These are phyloP conservation scores for Rhizophora apiculata DNA, from an alignment of 345 rosid genomes.

Conservation along the genomic window DNA sequence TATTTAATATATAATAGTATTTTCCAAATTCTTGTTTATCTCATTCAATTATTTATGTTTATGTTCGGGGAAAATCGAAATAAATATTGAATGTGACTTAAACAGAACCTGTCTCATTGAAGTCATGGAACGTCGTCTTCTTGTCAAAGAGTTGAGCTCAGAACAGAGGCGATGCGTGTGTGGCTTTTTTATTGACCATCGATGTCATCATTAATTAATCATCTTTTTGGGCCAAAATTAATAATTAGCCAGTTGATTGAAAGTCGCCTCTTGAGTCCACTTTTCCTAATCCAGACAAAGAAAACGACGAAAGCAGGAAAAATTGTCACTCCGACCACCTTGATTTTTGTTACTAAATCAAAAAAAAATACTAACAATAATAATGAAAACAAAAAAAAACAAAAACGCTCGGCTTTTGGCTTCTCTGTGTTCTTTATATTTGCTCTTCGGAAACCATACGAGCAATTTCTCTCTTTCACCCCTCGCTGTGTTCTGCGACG, in stretches of 20 bases:
- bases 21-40: no score
- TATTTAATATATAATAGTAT: no score
- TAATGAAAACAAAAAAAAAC: no score
- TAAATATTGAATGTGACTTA: no score
- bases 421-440: neutral
- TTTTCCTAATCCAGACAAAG: conserved; percentile 18
- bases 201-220: conserved; percentile 14
- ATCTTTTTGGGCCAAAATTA: neutral
- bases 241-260: neutral
- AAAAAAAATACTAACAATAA: no score
- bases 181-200: no score
- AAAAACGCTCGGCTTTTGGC: neutral
- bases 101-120: no score
- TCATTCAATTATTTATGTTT: no score
- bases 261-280: conserved; percentile 8
- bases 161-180: no score
- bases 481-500: conserved; percentile 29
- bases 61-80: no score
- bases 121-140: no score
- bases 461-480: neutral
- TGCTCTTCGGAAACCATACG: neutral
- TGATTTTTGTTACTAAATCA: neutral
- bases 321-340: neutral
- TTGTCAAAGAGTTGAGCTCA: no score
- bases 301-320: conserved; percentile 27